Percentiles rank a stretch among this genome's conserved stretches.
Evolutionary conservation across 331 rosid species (phyloP).

Genomic region (Malus hybrid): DNA sequence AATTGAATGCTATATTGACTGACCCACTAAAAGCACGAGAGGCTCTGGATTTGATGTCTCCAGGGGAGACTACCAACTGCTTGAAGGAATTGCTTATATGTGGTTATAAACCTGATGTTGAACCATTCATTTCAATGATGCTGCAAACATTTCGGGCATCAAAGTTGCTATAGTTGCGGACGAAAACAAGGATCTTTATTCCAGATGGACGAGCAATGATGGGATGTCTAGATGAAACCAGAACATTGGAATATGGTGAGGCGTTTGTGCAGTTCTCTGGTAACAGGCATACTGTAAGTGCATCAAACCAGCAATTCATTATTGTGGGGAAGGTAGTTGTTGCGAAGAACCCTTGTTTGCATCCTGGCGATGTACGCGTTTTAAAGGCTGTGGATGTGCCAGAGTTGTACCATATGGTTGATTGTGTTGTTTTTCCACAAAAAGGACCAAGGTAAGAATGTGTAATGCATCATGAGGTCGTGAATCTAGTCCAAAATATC

Average conservation of each 20-base stretch:
- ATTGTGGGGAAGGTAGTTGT: constrained; percentile 26
- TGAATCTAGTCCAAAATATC: too few relatives aligned
- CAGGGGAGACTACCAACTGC: constrained; percentile 55
- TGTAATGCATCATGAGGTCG: too few relatives aligned
- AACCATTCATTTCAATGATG: constrained; percentile 85
- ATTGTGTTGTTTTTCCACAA: constrained; percentile 54
- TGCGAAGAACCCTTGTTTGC: constrained; percentile 52
- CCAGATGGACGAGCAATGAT: constrained; percentile 52
- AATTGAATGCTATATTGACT: constrained; percentile 45
- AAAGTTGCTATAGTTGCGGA: constrained; percentile 39
- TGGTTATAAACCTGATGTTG: constrained; percentile 60
- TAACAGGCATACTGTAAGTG: neutral
- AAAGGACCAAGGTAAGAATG: constrained; percentile 34
- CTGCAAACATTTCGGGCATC: constrained; percentile 58
- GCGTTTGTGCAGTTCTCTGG: constrained; percentile 38
- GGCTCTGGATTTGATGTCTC: constrained; percentile 57
- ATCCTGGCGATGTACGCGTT: constrained; percentile 56
- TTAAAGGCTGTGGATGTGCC: constrained; percentile 52
- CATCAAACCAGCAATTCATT: neutral
- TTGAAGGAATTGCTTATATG: constrained; percentile 61
- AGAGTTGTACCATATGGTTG: constrained; percentile 66
- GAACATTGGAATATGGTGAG: constrained; percentile 54
- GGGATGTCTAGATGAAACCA: constrained; percentile 55
- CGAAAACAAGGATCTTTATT: constrained; percentile 56
- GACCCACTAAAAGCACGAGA: constrained; percentile 59